A percentile compares a stretch with the other conserved stretches of the same genome.
phyloP scores from a whole-genome alignment of 306 rosid species.

The Nissolia schottii region DNA sequence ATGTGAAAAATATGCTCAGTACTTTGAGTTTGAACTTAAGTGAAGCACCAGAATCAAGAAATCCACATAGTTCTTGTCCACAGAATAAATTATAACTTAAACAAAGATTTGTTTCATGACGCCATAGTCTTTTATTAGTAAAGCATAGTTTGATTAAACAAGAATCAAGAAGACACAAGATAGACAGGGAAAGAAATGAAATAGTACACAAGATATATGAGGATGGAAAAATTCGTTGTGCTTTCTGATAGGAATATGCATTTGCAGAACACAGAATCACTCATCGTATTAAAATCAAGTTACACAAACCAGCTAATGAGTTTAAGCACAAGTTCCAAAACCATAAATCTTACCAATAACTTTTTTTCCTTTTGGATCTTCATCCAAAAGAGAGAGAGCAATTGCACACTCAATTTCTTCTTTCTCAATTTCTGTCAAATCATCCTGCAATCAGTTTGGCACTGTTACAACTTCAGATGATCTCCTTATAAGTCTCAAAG shows the following conservation, averaged over 20 bases:
- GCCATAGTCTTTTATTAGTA: background rate
- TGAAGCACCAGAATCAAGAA: constrained; percentile 18
- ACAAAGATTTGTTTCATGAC: constrained; percentile 8
- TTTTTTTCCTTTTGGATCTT: constrained; percentile 65
- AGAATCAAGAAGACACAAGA: background rate
- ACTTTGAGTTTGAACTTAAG: background rate
- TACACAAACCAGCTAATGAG: background rate
- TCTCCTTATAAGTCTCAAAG: constrained; percentile 2
- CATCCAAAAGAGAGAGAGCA: constrained; percentile 78
- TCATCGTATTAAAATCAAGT: background rate
- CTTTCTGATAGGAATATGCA: constrained; percentile 3
- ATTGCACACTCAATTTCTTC: constrained; percentile 72
- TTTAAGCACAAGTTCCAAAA: background rate
- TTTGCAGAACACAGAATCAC: background rate
- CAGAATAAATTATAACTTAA: background rate
- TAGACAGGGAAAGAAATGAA: background rate
- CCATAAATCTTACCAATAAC: constrained; percentile 56
- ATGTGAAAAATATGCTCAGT: background rate
- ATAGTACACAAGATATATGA: background rate
- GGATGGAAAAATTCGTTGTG: background rate
- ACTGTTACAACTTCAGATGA: constrained; percentile 30
- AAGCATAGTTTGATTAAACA: background rate
- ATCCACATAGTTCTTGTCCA: background rate
- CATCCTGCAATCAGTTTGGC: constrained; percentile 61
- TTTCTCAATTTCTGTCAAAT: constrained; percentile 47